Evolutionary conservation across 345 rosid species (phyloP), one percentile per base, ranked within the genome.

Genomic region (Anacardium occidentale): DNA sequence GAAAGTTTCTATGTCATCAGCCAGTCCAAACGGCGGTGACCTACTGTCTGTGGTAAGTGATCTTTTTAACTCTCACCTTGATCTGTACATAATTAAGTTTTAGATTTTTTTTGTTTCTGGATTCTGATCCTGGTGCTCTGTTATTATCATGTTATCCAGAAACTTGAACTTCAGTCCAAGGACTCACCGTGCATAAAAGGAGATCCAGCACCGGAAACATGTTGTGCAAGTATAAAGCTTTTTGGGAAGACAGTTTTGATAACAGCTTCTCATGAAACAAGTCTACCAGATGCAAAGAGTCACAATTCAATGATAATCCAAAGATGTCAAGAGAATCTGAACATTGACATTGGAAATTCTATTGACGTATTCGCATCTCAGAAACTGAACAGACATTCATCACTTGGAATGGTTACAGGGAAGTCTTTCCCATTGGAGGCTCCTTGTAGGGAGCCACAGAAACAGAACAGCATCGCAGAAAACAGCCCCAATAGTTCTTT

Each of bases 221-320:
- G 67, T 29, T 29, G 32, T 29, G 32, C 3, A 29, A 29, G 32
- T 3, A 29, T 29, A 29, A 89, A 77, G 75, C 90, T 93, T 68
- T 90, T 93, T 17, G 97, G 98, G 59, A 81, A 72, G 81, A 79
- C 86, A 13, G 87, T 92, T 29, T 64, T 70, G 75, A 83, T 88
- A 17, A 26, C 67, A 15, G 85, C 77, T 68, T 61, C 84, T 44
- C 64, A 54, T 45, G 74, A 77, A 66, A 54, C 78, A 42, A 71
- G 64, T 47, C 22, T 74, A 69, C 25, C 29, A 42, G 73, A 48
- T 51, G 60, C 44, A 11, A 64, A 67, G 37, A 64, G 34, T 64
- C 13, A 56, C 13, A 22, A 65, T 65, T 58, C 76, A 4, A 65
- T 26, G 10, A 64, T 64, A 63, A 55, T 68, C 45, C 20, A 62